Evolutionary conservation across 345 rosid genomes (phyloP).

Genomic region (Clarkia xantiana): DNA sequence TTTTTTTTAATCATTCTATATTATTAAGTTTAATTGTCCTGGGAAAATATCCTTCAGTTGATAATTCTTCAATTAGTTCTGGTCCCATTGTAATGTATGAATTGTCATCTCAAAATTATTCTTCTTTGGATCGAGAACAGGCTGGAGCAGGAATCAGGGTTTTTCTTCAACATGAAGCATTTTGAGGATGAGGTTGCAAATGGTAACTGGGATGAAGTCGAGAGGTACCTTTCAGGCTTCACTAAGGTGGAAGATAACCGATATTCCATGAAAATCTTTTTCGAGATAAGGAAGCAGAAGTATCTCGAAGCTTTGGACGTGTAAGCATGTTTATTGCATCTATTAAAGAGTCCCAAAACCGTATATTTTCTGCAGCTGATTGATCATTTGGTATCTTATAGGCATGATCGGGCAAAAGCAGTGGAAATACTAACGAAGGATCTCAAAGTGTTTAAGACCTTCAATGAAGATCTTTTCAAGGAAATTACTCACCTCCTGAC

Average conservation of each 20-base stretch:
- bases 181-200: constrained; percentile 60
- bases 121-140: constrained; percentile 9
- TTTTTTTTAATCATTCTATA: too few species aligned
- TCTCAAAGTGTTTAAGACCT: constrained; percentile 74
- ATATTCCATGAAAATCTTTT: constrained; percentile 79
- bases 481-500: constrained; percentile 84
- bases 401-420: constrained; percentile 71
- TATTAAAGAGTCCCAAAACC: neutral
- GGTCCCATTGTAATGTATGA: too few species aligned
- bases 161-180: constrained; percentile 56
- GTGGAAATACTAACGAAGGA: constrained; percentile 71
- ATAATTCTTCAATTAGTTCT: too few species aligned
- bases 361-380: neutral
- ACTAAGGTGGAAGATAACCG: constrained; percentile 62
- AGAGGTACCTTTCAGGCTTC: constrained; percentile 47
- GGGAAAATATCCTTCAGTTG: too few species aligned
- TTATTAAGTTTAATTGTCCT: neutral
- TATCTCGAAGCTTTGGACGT: constrained; percentile 82
- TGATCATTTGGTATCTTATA: constrained; percentile 13
- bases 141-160: constrained; percentile 60
- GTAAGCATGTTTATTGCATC: constrained; percentile 14
- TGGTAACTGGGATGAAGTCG: constrained; percentile 69
- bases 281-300: constrained; percentile 84
- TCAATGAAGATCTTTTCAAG: constrained; percentile 77
- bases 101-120: too few species aligned